Percentiles rank a stretch among this genome's conserved stretches.
These are phyloP conservation scores for Penicillium dipodomyicola DNA, from an alignment of 495 filamentous ascomycete species.

Conservation along the genomic window DNA sequence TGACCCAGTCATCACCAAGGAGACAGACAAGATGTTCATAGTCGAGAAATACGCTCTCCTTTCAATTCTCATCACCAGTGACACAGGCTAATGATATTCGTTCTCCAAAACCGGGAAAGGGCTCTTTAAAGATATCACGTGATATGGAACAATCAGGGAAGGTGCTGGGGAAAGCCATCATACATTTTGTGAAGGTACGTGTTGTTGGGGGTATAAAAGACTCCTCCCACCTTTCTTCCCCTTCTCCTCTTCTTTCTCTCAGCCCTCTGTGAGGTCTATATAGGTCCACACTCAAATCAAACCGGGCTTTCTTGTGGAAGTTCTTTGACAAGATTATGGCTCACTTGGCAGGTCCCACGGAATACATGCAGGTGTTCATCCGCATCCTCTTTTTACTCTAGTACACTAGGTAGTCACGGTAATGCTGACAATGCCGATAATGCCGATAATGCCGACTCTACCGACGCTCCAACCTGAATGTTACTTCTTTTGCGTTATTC, in stretches of 20 bases:
- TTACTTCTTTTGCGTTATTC: no score
- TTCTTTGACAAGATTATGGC: neutral
- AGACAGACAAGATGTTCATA: no score
- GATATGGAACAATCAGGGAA: no score
- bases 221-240: neutral
- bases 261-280: neutral
- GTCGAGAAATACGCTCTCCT: no score
- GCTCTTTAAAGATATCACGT: no score
- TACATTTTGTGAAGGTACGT: neutral
- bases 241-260: neutral
- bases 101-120: no score
- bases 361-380: neutral
- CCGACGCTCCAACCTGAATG: constrained; percentile 39
- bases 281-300: neutral
- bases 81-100: no score
- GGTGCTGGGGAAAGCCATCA: no score
- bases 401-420: neutral
- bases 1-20: no score
- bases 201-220: neutral
- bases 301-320: neutral
- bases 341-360: neutral
- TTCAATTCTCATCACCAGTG: no score
- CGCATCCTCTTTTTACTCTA: no score
- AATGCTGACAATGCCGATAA: constrained; percentile 22
- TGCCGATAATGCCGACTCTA: constrained; percentile 14